phyloP scores from a whole-genome alignment of 441 rosid species.

The Euphorbia schlechtendalii region DNA sequence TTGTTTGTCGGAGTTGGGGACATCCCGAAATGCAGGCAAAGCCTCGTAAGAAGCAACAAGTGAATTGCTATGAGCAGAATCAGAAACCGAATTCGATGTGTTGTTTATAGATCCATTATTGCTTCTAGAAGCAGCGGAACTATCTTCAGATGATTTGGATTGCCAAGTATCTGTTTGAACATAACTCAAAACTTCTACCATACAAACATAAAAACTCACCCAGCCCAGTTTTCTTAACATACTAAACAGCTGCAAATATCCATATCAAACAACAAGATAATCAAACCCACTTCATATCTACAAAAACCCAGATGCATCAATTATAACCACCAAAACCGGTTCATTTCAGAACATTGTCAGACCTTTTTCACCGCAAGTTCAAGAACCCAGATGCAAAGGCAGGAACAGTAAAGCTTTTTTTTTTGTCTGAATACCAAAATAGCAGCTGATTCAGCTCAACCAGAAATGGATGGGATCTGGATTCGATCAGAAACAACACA shows the following conservation, averaged over 20 bases:
- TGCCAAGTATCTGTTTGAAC: too few relatives aligned
- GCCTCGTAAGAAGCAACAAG: too few relatives aligned
- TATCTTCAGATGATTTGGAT: too few relatives aligned
- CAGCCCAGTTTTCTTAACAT: constrained; percentile 12
- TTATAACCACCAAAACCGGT: constrained; percentile 3
- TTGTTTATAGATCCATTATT: too few relatives aligned
- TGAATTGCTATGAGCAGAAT: too few relatives aligned
- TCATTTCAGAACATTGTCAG: constrained; percentile 6
- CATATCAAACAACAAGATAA: constrained; percentile 17
- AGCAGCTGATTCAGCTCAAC: constrained; percentile 5
- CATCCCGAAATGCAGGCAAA: too few relatives aligned
- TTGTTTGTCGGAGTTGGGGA: too few relatives aligned
- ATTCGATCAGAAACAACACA: constrained; percentile 22
- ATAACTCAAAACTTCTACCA: too few relatives aligned
- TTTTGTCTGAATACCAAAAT: not conserved
- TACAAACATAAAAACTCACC: constrained; percentile 4
- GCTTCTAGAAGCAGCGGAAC: too few relatives aligned
- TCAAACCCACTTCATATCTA: constrained; percentile 18
- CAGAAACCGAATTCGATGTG: too few relatives aligned
- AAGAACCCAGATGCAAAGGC: constrained; percentile 22
- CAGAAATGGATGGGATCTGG: constrained; percentile 25
- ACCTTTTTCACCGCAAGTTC: constrained; percentile 23
- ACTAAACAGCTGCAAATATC: constrained; percentile 5
- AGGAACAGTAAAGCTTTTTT: constrained; percentile 1
- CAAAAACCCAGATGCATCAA: constrained; percentile 19